These are phyloP conservation scores for Hypoxylon sp. DNA, from an alignment of 2,329 filamentous ascomycete genomes.

Conservation along the genomic window DNA sequence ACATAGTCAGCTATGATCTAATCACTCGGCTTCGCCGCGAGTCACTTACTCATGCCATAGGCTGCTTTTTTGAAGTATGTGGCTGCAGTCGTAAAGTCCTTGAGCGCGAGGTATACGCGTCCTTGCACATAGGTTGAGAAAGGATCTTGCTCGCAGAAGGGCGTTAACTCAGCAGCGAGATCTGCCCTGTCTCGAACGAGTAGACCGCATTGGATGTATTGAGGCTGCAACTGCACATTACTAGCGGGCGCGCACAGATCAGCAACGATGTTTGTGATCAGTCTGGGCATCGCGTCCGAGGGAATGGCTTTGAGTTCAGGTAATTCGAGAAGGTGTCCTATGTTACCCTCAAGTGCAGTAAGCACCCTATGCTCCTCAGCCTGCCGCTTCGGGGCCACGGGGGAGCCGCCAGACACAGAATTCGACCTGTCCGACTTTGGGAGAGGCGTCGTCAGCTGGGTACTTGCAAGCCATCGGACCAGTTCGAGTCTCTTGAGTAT, in stretches of 20 bases:
- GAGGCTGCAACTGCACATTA: slow-evolving; percentile 72
- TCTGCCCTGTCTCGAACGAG: slow-evolving; percentile 71
- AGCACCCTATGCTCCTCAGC: slow-evolving; percentile 62
- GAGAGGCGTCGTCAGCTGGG: slow-evolving; percentile 65
- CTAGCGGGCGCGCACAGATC: slow-evolving; percentile 74
- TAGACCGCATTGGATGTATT: slow-evolving; percentile 72
- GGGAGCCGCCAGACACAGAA: slow-evolving; percentile 52
- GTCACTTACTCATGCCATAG: slow-evolving; percentile 80
- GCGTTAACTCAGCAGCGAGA: slow-evolving; percentile 67
- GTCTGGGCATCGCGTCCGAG: slow-evolving; percentile 55
- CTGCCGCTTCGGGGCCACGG: slow-evolving; percentile 55
- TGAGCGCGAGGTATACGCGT: slow-evolving; percentile 78
- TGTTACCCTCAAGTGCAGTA: slow-evolving; percentile 70
- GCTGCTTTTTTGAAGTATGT: slow-evolving; percentile 85
- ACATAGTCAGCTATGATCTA: slow-evolving; percentile 46
- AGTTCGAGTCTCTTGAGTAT: slow-evolving; percentile 80
- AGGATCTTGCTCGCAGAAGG: slow-evolving; percentile 68
- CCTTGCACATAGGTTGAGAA: slow-evolving; percentile 88
- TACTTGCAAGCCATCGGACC: slow-evolving; percentile 75
- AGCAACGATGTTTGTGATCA: slow-evolving; percentile 75
- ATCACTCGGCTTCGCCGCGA: not conserved
- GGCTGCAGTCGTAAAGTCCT: slow-evolving; percentile 79
- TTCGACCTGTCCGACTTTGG: slow-evolving; percentile 56
- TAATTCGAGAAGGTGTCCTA: slow-evolving; percentile 74
- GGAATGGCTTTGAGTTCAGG: slow-evolving; percentile 62